Base-by-base conservation (phyloP, 2,329 filamentous ascomycete species). In the Chaetothyriales sp. region DNA sequence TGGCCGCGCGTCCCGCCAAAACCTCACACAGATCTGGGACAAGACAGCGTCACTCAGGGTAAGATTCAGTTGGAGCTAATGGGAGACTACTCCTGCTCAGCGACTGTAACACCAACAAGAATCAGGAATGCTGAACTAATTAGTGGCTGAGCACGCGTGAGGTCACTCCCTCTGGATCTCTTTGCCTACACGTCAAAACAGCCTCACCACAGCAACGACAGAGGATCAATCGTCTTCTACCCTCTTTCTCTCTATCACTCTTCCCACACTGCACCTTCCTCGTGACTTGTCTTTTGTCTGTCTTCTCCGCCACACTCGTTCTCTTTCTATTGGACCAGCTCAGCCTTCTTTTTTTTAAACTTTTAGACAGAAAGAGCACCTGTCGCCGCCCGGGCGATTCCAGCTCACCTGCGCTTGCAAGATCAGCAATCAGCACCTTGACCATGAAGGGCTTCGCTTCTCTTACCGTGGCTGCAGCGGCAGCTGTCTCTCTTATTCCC, bases 361-460 rank as follows among this genome's bases (percentile, higher is more conserved):
- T 12, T 36, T 39, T 15, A 39, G 12, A 15, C 5, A 39, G 15
- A 39, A 5, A 12, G 8, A 9, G 12, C 28, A 12, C 32, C 10
- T 15, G 12, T 12, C 32, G 32, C 10, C 28, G 28, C 8, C 8
- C 12, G 28, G 28, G 7, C 28, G 4, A 5, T 8, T 39, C 32
- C 10, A 39, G 3, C 15, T 28, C 48, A 50, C 22, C 26, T 25
- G 18, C 28, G n/a, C 28, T 39, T 48, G 36, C 6, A 25, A 25
- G 22, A 25, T 25, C 22, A 6, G n/a, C n/a, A n/a, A 18, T 19
- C 48, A 51, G 50, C 46, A 10, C 54, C 52, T 46, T 51, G 50
- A 55, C 25, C 43, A 62, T 62, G 60, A 62, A 62, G 53, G 48
- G 51, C 44, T 53, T 60, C 46, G 53, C 52, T 22, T 50, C 53